phyloP scores from a whole-genome alignment of 352 stramenopile species.

The Phytophthora nicotianae region DNA sequence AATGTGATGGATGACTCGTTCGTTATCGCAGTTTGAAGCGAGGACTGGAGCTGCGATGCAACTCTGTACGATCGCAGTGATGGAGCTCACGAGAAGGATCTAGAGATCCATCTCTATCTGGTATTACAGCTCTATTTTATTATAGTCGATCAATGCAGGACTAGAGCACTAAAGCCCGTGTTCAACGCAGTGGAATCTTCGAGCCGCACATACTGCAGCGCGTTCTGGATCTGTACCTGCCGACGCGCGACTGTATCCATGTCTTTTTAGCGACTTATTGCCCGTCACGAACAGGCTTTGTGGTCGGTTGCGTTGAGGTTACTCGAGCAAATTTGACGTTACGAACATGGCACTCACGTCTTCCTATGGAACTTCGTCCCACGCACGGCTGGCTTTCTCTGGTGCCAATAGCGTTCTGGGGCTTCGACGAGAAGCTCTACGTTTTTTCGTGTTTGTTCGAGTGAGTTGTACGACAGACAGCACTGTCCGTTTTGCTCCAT shows the following conservation, averaged over 20 bases:
- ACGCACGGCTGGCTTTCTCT: constrained; percentile 36
- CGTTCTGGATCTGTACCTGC: constrained; percentile 13
- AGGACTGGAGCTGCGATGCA: constrained; percentile 3
- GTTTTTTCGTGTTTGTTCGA: constrained; percentile 7
- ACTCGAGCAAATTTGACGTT: constrained; percentile 35
- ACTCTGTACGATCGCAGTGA: constrained; percentile 24
- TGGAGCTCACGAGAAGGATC: constrained; percentile 8
- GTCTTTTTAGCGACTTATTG: constrained; percentile 17
- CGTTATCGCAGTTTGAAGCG: constrained; percentile 1
- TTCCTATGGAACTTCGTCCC: constrained; percentile 30
- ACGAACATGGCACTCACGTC: constrained; percentile 13
- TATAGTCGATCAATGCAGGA: constrained; percentile 7
- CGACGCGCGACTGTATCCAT: constrained; percentile 7
- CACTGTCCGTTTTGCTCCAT: constrained; percentile 20
- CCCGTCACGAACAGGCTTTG: constrained; percentile 4
- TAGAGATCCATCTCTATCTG: too few species aligned
- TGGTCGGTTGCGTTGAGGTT: constrained; percentile 34
- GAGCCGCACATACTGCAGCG: constrained; percentile 3
- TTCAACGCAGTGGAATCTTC: constrained; percentile 3
- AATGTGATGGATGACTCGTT: not conserved
- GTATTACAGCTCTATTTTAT: too few species aligned
- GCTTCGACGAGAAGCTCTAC: constrained; percentile 17
- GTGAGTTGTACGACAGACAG: constrained; percentile 3
- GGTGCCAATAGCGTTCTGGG: constrained; percentile 21
- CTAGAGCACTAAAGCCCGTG: not conserved